Evolutionary conservation across 176 grass and related monocot genomes (phyloP), one percentile per base, ranked within the genome.

Genomic region (Aegilops umbellulata): DNA sequence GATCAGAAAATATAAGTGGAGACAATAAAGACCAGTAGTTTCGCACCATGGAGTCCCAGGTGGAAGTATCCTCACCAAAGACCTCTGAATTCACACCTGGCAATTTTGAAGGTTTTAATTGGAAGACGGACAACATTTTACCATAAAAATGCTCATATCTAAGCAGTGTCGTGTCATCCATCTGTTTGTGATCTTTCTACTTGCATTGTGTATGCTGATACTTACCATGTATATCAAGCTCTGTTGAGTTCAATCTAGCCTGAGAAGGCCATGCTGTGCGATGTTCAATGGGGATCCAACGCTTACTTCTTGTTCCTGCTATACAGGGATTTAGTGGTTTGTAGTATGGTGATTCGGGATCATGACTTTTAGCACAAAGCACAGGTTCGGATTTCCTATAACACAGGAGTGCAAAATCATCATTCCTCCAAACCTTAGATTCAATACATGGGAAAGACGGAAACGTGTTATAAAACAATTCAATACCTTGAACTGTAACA

Each of bases 1-100:
- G 97, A 92, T 99, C 97, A 69, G 97, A 99, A 88, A 96, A 99
- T 87, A 99, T 96, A 69, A 99, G 92, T 11, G 97, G 94, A 41
- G 97, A 99, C 58, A 99, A 80, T 83, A 99, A 91, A 74, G 97
- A 96, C 97, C 97, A 99, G 73, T 96, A 99, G 87, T 99, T 94
- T 41, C 82, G 88, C 82, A 93, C 88, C 79, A 94, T 88, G 5
- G 88, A 89, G 53, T 92, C 90, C 97, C 94, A 99, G 62, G 75
- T 96, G 76, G 90, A 84, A 73, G 88, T 83, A 87, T 99, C 92
- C 86, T 91, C 94, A 14, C 82, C 79, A 77, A 99, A 99, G 39
- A 87, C 88, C 82, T 99, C 94, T 2, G 90, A 75, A 66, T 84
- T 69, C 68, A 99, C 84, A 69, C 92, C 97, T 99, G 88, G 57